Conservation (phyloP, 192 early-diverging fungal genomes). For the Mortierella antarctica region DNA sequence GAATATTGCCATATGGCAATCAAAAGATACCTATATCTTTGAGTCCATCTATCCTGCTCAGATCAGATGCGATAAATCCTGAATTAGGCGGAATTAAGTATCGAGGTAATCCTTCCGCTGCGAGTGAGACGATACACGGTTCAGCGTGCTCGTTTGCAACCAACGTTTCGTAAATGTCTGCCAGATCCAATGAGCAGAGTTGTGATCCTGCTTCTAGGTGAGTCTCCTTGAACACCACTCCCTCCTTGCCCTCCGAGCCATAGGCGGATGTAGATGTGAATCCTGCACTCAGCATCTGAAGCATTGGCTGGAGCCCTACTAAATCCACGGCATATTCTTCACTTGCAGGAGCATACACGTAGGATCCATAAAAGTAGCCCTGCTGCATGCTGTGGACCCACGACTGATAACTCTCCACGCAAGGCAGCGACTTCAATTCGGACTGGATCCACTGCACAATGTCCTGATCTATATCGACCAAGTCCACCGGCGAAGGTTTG, state of each 20-base stretch:
- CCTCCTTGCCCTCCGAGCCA: not conserved
- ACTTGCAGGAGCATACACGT: conserved; percentile 8
- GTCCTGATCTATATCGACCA: not conserved
- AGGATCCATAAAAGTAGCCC: conserved; percentile 35
- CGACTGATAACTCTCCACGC: not conserved
- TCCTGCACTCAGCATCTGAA: conserved; percentile 28
- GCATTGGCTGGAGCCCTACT: conserved; percentile 21
- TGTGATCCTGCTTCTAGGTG: not conserved
- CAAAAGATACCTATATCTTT: conserved; percentile 22
- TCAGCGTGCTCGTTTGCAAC: conserved; percentile 4
- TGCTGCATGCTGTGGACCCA: not conserved
- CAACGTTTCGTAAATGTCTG: conserved; percentile 24
- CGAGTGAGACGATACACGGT: conserved; percentile 6
- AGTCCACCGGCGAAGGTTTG: not conserved
- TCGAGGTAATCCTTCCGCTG: conserved; percentile 7
- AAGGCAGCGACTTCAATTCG: not conserved
- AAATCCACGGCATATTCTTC: conserved; percentile 23
- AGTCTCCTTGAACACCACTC: conserved; percentile 1
- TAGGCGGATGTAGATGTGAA: conserved; percentile 5
- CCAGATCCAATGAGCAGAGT: conserved; percentile 12
- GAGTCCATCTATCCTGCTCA: conserved; percentile 38
- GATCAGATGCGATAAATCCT: conserved; percentile 45
- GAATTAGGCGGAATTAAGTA: conserved; percentile 51
- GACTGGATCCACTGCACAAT: conserved; percentile 21
- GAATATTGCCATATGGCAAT: not conserved